phyloP scores from a whole-genome alignment of 2,329 filamentous ascomycete species.

The Fusarium siculi region DNA sequence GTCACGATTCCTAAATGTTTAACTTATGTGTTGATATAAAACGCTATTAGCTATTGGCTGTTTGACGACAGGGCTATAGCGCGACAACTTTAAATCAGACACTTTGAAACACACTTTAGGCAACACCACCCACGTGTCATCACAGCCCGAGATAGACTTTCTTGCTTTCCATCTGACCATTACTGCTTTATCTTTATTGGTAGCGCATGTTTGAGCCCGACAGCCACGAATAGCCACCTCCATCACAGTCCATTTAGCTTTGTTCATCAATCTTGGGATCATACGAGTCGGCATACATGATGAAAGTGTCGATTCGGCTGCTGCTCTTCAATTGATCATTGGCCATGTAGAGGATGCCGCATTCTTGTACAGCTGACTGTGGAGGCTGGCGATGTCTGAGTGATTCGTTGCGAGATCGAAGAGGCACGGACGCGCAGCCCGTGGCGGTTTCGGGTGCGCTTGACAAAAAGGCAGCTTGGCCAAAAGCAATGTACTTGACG shows the following conservation, averaged over 20 bases:
- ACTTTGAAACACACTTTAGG: background rate
- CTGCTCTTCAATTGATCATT: background rate
- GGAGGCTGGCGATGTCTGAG: background rate
- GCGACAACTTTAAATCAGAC: background rate
- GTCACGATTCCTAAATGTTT: rapidly evolving
- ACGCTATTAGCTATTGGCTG: background rate
- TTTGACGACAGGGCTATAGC: background rate
- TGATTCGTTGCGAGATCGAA: background rate
- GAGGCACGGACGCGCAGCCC: background rate
- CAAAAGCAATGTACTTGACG: background rate
- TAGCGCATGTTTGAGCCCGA: too few species aligned
- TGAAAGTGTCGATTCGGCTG: background rate
- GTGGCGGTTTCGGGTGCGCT: background rate
- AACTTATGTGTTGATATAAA: background rate
- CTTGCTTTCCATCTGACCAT: background rate
- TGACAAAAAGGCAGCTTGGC: background rate
- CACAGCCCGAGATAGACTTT: background rate
- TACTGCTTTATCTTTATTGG: background rate
- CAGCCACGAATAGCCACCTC: background rate
- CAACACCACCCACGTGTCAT: background rate
- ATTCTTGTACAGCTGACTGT: background rate
- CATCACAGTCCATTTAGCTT: background rate
- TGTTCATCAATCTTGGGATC: background rate
- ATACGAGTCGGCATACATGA: background rate
- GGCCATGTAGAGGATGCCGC: background rate